Evolutionary conservation across 1,284 basidiomycete species (phyloP).

Genomic region (Singerocomus inundabilis): DNA sequence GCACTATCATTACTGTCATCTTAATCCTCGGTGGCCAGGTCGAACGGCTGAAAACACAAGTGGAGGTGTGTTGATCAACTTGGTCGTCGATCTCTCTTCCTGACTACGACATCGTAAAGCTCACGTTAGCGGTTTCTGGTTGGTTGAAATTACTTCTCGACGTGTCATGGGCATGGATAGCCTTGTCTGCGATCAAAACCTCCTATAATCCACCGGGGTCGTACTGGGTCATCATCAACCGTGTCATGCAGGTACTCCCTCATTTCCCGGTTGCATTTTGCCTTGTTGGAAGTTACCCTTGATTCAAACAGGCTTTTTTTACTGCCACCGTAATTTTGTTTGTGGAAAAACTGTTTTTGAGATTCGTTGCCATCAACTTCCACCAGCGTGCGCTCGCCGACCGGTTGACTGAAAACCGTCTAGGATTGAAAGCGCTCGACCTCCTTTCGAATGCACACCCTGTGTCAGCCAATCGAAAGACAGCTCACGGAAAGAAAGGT

Average conservation of each 20-base stretch:
- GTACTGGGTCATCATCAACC: conserved; percentile 70
- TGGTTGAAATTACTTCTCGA: conserved; percentile 71
- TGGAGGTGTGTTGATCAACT: conserved; percentile 49
- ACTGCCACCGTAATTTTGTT: conserved; percentile 60
- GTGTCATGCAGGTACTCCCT: conserved; percentile 60
- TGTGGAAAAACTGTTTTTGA: conserved; percentile 68
- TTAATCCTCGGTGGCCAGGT: conserved; percentile 58
- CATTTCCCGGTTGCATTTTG: not conserved
- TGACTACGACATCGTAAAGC: conserved; percentile 36
- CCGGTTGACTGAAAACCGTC: conserved; percentile 64
- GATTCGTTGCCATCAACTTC: conserved; percentile 76
- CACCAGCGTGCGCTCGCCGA: conserved; percentile 73
- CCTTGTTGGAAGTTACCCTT: conserved; percentile 1
- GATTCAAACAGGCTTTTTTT: conserved; percentile 55
- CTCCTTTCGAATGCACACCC: conserved; percentile 63
- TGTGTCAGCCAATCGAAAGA: conserved; percentile 30
- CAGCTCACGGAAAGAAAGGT: conserved; percentile 36
- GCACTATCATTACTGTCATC: conserved; percentile 52
- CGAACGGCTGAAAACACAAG: conserved; percentile 60
- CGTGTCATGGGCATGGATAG: conserved; percentile 69
- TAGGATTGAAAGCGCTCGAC: conserved; percentile 68
- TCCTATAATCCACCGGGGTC: conserved; percentile 57
- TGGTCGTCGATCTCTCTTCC: not conserved
- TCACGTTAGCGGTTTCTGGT: conserved; percentile 64
- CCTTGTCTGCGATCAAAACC: conserved; percentile 57